Evolutionary conservation across 2,329 filamentous ascomycete species (phyloP), one percentile per base, ranked within the genome.

Genomic region (Helotiales sp.): DNA sequence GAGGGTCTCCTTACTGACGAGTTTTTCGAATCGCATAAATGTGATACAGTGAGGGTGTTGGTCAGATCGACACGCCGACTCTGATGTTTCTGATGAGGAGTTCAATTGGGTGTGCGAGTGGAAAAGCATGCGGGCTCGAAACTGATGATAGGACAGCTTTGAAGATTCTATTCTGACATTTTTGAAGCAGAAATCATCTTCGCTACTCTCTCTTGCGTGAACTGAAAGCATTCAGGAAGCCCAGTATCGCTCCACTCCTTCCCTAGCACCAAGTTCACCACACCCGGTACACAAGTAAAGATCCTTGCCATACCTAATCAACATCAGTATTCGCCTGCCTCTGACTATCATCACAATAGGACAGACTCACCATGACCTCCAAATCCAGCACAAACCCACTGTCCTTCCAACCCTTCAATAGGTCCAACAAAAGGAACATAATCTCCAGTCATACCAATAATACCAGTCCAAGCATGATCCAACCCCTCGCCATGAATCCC

Each of bases 351-450:
- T 19, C 29, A 25, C 17, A 29, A 34, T 31, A n/a, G 15, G 9
- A 15, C 19, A 57, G n/a, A 63, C 69, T 70, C 60, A 72, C 77
- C 77, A 64, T 79, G 77, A 0, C 77, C 77, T 61, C 79, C 79
- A 58, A 79, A 79, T 0, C 78, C 77, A n/a, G 77, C 77, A 62
- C 77, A 79, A 8, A 80, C 71, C 65, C 72, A 81, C 53, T 80
- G 77, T 3, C 77, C 77, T 9, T 73, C 71, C 7, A 74, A 58
- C 0, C 69, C 69, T 9, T 75, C 69, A 5, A 80, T 65, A 1
- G 66, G 64, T 1, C 78, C 78, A n/a, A 80, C 69, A 57, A 79
- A 75, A 0, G 78, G 77, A 12, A 79, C 75, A 10, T 71, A 75
- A 63, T 81, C 76, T 0, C 71, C 67, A 38, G 76, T 79, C 75